Evolutionary conservation across 2,329 filamentous ascomycete species (phyloP).

Genomic region (Alternaria brassicicola): DNA sequence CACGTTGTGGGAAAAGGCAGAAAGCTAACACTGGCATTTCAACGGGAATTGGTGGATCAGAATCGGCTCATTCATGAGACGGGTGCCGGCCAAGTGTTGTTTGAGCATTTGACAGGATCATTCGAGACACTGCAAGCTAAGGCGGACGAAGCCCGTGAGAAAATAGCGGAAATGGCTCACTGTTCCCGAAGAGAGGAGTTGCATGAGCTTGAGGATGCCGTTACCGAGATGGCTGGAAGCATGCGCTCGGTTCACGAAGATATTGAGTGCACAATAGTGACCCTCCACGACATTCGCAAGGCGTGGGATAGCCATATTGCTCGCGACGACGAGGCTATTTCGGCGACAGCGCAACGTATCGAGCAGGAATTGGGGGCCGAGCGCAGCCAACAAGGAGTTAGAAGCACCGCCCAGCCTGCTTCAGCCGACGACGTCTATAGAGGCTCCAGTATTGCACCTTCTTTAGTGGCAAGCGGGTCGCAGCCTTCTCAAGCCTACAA

Average conservation of each 20-base stretch:
- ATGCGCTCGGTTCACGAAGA: background rate
- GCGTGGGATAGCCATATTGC: background rate
- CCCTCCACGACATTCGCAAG: background rate
- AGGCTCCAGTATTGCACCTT: background rate
- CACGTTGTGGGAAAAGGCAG: slow-evolving; percentile 4
- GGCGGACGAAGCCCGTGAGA: background rate
- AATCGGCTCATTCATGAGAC: slow-evolving; percentile 1
- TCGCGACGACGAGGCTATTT: background rate
- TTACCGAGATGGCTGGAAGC: background rate
- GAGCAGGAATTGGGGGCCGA: background rate
- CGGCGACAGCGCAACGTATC: background rate
- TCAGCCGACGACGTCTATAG: background rate
- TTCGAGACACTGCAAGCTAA: background rate
- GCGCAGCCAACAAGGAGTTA: background rate
- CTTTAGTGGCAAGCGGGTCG: background rate
- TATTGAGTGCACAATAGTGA: background rate
- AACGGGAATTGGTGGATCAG: slow-evolving; percentile 5
- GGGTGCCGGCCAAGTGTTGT: background rate
- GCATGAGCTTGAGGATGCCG: background rate
- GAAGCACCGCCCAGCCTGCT: background rate
- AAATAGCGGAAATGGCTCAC: background rate
- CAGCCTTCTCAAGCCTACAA: background rate
- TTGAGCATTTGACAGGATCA: background rate
- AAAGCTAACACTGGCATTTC: slow-evolving; percentile 3
- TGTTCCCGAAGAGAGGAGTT: background rate